phyloP scores from a whole-genome alignment of 1,284 basidiomycete species.

The Coniferiporia weirii region DNA sequence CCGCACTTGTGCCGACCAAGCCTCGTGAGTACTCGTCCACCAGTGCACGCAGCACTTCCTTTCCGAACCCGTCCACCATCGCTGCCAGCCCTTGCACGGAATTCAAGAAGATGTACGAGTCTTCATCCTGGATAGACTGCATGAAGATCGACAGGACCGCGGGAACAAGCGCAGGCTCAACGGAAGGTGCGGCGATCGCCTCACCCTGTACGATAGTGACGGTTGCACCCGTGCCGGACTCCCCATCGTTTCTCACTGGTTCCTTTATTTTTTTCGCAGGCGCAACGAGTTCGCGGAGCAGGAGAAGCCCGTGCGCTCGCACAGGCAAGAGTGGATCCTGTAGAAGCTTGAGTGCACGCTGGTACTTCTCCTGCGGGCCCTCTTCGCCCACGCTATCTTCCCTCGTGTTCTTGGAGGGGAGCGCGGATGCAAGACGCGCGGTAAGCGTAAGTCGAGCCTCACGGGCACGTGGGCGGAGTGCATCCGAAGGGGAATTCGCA shows the following conservation, averaged over 20 bases:
- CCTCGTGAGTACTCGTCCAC: constrained; percentile 58
- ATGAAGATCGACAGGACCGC: constrained; percentile 87
- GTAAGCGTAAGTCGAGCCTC: constrained; percentile 82
- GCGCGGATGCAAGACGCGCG: constrained; percentile 53
- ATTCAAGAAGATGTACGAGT: constrained; percentile 93
- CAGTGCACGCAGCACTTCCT: constrained; percentile 63
- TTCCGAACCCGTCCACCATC: constrained; percentile 76
- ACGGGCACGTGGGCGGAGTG: constrained; percentile 55
- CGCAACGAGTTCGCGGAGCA: constrained; percentile 74
- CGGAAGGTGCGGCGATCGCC: constrained; percentile 23
- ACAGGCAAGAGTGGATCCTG: constrained; percentile 95
- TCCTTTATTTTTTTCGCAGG: constrained; percentile 23
- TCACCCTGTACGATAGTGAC: constrained; percentile 19
- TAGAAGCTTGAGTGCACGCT: constrained; percentile 81
- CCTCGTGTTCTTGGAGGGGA: constrained; percentile 23
- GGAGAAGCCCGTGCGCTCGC: constrained; percentile 84
- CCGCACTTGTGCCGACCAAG: constrained; percentile 43
- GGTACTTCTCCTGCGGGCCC: constrained; percentile 62
- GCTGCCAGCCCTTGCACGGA: constrained; percentile 85
- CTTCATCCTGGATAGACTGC: constrained; percentile 83
- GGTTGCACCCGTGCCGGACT: neutral
- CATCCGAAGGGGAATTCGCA: constrained; percentile 39
- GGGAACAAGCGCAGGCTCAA: constrained; percentile 65
- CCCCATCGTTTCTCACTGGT: neutral
- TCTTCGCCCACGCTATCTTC: constrained; percentile 32